Percentiles rank a stretch among this genome's conserved stretches.
Evolutionary conservation across 768 basidiomycete species (phyloP).

Genomic region (Tricholoma furcatifolium): DNA sequence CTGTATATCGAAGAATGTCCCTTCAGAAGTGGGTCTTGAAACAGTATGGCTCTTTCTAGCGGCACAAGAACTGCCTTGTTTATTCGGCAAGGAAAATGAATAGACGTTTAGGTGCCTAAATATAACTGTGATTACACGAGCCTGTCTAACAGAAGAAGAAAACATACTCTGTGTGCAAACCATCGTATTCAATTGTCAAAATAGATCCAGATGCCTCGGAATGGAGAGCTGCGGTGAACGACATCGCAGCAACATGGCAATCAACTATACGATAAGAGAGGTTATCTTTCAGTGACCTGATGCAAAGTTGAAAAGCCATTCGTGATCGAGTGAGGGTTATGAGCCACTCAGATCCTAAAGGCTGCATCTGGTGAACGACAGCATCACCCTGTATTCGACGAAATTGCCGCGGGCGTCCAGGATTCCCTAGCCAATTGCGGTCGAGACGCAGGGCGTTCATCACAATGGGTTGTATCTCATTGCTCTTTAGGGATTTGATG

Average conservation of each 20-base stretch:
- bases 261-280: constrained; percentile 27
- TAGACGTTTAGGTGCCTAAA: constrained; percentile 19
- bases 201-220: constrained; percentile 9
- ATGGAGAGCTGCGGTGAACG: constrained; percentile 32
- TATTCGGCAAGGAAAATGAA: constrained; percentile 18
- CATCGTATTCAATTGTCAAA: constrained; percentile 12
- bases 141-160: neutral
- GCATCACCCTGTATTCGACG: constrained; percentile 36
- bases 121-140: neutral
- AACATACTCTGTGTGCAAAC: constrained; percentile 12
- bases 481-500: constrained; percentile 33
- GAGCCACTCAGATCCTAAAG: constrained; percentile 50
- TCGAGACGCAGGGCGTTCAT: constrained; percentile 49
- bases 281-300: constrained; percentile 41
- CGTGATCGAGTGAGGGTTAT: constrained; percentile 36
- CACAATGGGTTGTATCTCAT: constrained; percentile 38
- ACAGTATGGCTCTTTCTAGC: constrained; percentile 13
- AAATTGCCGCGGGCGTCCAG: constrained; percentile 33
- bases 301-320: constrained; percentile 33
- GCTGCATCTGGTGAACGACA: constrained; percentile 43
- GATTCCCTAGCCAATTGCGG: constrained; percentile 44
- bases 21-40: constrained; percentile 13
- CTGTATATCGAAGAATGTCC: constrained; percentile 24
- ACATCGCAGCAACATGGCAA: constrained; percentile 25
- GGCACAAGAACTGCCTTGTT: constrained; percentile 7